Evolutionary conservation across 208 protist genomes (phyloP).

Genomic region (Leishmania mexicana): DNA sequence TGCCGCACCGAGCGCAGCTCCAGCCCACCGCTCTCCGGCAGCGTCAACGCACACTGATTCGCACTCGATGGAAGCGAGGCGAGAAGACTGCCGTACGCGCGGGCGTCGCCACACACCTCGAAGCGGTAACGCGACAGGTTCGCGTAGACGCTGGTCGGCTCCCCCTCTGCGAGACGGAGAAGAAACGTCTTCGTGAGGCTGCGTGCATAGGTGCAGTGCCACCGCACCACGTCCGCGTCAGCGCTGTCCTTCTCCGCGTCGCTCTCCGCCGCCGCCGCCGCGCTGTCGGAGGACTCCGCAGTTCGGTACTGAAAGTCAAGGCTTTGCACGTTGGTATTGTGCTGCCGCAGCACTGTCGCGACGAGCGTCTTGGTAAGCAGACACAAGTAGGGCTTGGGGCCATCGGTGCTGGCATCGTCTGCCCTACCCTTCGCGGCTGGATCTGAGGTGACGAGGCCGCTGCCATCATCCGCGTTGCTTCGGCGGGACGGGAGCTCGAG

Average conservation of each 20-base stretch:
- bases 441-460: conserved; percentile 3
- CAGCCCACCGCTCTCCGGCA: conserved; percentile 34
- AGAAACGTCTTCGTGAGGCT: conserved; percentile 47
- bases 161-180: conserved; percentile 43
- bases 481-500: neutral
- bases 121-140: conserved; percentile 38
- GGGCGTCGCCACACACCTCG: conserved; percentile 44
- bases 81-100: conserved; percentile 44
- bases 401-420: neutral
- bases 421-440: neutral
- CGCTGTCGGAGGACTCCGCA: neutral
- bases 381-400: conserved; percentile 13
- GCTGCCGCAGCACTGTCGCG: conserved; percentile 53
- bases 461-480: neutral
- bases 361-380: conserved; percentile 45
- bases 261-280: neutral
- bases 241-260: neutral
- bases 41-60: conserved; percentile 36
- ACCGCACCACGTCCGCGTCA: conserved; percentile 38
- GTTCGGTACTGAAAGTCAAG: conserved; percentile 18
- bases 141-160: conserved; percentile 27
- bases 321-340: conserved; percentile 26
- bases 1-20: conserved; percentile 42
- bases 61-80: conserved; percentile 39
- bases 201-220: conserved; percentile 36